Base-by-base conservation (phyloP, 2,329 filamentous ascomycete genomes). In the Fusarium citri region DNA sequence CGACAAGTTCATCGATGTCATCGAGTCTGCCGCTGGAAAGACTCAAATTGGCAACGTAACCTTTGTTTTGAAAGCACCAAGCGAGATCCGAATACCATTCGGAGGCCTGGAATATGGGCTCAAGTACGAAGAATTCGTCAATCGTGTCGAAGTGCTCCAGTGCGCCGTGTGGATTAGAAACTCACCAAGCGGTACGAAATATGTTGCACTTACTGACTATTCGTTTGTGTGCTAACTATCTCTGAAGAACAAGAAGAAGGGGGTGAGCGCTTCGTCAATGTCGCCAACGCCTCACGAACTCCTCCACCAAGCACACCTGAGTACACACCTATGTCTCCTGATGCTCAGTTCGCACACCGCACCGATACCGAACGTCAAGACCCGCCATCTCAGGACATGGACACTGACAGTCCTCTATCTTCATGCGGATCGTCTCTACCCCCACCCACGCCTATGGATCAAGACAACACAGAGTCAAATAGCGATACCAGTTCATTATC, bases 91-190 rank as follows among this genome's bases (percentile, higher is more conserved):
- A 9, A 56, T 76, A 15, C 74, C 74, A 18, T 22, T n/a, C 7
- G 54, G 55, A 8, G 75, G 74, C 6, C 48, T 76, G 4, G 63
- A 68, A 23, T 51, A 47, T 10, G 72, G 72, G 16, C 55, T 76
- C 22, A 41, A 48, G 6, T 76, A 72, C 34, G 62, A 70, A 15
- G 55, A 70, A 4, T 76, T 76, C 41, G 72, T 64, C 7, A 40
- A 45, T 18, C 66, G 66, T 23, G 74, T 76, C 10, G 75, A 76
- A 57, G 49, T 76, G 14, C 62, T 76, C 22, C 71, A 76, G 49
- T 76, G 72, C 50, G 66, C 65, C 31, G 67, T 74, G 65, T 76
- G 69, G 71, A 59, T 72, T 49, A 58, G 49, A 34, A 58, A 48
- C 23, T 50, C 59, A 45, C 50, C 49, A 11, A 31, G 23, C 30